Conservation (phyloP, 2,329 filamentous ascomycete species). For the Neonectria neomacrospora region DNA sequence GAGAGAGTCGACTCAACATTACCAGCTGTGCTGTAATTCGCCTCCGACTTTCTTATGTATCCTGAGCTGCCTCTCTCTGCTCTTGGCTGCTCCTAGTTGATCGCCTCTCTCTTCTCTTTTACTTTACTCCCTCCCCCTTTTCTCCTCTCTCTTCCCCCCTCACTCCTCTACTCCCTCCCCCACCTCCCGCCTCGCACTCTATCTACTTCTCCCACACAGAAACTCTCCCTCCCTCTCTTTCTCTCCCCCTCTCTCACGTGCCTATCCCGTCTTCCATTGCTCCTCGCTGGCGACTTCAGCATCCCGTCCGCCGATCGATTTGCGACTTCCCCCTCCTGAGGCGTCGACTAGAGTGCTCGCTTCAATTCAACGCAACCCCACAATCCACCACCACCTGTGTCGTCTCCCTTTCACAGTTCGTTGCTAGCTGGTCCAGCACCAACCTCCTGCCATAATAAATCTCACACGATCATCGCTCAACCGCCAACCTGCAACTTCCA, state of each 20-base stretch:
- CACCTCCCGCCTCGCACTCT: conserved; percentile 27
- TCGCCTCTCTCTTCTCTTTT: conserved; percentile 24
- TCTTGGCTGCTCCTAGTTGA: conserved; percentile 20
- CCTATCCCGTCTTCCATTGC: neutral
- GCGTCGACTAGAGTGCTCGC: conserved; percentile 22
- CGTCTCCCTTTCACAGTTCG: conserved; percentile 6
- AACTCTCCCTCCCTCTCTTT: conserved; percentile 5
- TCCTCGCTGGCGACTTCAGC: conserved; percentile 8
- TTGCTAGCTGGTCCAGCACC: conserved; percentile 25
- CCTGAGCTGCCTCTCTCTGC: conserved; percentile 15
- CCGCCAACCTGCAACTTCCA: conserved; percentile 7
- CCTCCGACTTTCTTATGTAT: conserved; percentile 17
- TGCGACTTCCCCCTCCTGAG: conserved; percentile 22
- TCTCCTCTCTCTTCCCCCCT: conserved; percentile 28
- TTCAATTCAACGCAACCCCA: conserved; percentile 17
- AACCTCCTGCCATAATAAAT: conserved; percentile 14
- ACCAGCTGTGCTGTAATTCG: conserved; percentile 26
- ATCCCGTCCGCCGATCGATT: conserved; percentile 12
- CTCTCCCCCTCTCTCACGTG: conserved; percentile 13
- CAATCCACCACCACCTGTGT: neutral
- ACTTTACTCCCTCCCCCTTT: conserved; percentile 34
- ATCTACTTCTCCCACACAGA: conserved; percentile 25
- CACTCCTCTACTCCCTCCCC: conserved; percentile 28
- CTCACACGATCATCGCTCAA: neutral
- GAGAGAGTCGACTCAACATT: conserved; percentile 13